phyloP scores from a whole-genome alignment of 148 eudicot genomes.

The Beta vulgaris region DNA sequence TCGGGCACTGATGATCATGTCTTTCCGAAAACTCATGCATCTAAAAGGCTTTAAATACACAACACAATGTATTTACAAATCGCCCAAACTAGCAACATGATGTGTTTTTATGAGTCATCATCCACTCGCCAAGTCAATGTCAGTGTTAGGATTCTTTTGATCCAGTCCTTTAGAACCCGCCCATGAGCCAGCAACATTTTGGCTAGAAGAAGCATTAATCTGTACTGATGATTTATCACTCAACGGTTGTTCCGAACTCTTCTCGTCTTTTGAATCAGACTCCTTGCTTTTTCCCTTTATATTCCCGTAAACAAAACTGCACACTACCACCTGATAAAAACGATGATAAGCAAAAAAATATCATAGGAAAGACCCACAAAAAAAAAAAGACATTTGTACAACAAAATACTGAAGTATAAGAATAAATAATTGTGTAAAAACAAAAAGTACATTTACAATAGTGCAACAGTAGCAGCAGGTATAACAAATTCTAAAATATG shows the following conservation, averaged over 20 bases:
- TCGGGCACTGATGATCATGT: conserved; percentile 5
- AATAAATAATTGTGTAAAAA: too few species aligned
- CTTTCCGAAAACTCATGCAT: conserved; percentile 21
- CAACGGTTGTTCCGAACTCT: conserved; percentile 22
- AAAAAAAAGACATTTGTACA: too few species aligned
- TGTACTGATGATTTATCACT: conserved; percentile 26
- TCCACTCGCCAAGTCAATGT: conserved; percentile 43
- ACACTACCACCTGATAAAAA: conserved; percentile 61
- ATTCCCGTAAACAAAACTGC: conserved; percentile 77
- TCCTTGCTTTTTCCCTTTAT: conserved; percentile 48
- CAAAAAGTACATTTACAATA: too few species aligned
- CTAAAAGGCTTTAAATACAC: conserved; percentile 27
- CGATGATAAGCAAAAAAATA: background rate
- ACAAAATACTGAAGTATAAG: too few species aligned
- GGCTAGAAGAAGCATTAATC: conserved; percentile 27
- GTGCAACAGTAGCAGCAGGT: too few species aligned
- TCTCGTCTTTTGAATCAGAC: conserved; percentile 33
- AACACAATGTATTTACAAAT: conserved; percentile 40
- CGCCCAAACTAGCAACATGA: conserved; percentile 10
- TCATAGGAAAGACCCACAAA: too few species aligned
- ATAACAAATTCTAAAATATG: too few species aligned
- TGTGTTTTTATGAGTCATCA: conserved; percentile 4
- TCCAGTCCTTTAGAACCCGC: conserved; percentile 31
- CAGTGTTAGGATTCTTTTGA: conserved; percentile 32
- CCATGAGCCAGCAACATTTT: conserved; percentile 29